Evolutionary conservation across 306 rosid genomes (phyloP).

Genomic region (Inga leiocalycina): DNA sequence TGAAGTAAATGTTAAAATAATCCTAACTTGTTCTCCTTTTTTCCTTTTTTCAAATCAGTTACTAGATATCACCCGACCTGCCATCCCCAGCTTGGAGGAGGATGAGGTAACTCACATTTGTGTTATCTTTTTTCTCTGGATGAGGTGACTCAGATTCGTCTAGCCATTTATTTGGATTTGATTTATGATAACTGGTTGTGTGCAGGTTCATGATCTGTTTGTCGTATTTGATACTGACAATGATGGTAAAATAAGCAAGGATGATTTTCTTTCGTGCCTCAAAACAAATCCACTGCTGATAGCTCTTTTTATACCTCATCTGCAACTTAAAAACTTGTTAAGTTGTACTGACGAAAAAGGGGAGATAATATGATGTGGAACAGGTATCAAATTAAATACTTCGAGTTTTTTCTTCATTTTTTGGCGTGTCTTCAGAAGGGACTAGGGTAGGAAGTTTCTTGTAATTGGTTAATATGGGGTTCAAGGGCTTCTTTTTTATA

Average conservation of each 20-base stretch:
- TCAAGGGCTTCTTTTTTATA: constrained; percentile 16
- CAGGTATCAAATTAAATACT: constrained; percentile 12
- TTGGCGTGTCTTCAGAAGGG: constrained; percentile 26
- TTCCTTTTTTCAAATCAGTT: constrained; percentile 51
- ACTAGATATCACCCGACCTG: constrained; percentile 51
- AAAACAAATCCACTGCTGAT: constrained; percentile 76
- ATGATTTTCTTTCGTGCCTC: constrained; percentile 61
- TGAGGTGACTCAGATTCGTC: not conserved
- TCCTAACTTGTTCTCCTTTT: constrained; percentile 35
- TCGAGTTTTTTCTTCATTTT: not conserved
- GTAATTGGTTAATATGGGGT: constrained; percentile 26
- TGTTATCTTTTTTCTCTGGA: not conserved
- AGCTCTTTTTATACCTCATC: constrained; percentile 68
- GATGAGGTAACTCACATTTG: constrained; percentile 57
- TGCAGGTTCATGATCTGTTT: constrained; percentile 70
- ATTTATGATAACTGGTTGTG: constrained; percentile 19
- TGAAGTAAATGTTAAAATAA: constrained; percentile 9
- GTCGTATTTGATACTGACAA: constrained; percentile 55
- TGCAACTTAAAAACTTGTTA: constrained; percentile 36
- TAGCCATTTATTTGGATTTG: not conserved
- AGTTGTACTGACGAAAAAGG: constrained; percentile 32
- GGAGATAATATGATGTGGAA: constrained; percentile 47
- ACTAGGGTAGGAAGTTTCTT: constrained; percentile 31
- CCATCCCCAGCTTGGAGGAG: constrained; percentile 52
- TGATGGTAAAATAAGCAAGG: constrained; percentile 70